Conservation (phyloP, 2,329 filamentous ascomycete species). For the Didymella segeticola region DNA sequence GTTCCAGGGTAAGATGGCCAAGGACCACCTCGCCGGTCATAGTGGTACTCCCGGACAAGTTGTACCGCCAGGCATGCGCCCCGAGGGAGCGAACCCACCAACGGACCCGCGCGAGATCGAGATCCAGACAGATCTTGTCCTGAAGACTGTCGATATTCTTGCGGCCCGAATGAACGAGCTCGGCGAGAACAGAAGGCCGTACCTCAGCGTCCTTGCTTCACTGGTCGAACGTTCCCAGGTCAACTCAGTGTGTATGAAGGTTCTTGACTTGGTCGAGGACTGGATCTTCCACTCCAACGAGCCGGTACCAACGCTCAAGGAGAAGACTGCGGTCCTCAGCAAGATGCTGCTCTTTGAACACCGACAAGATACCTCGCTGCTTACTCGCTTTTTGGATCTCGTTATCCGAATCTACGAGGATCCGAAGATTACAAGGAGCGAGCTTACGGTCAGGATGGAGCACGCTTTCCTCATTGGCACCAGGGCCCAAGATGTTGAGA, state of each 20-base stretch:
- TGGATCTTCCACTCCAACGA: constrained; percentile 98
- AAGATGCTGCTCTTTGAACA: constrained; percentile 98
- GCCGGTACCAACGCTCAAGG: constrained; percentile 95
- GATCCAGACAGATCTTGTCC: constrained; percentile 87
- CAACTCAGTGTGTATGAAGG: constrained; percentile 85
- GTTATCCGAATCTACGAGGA: constrained; percentile 99
- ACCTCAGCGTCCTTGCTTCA: constrained; percentile 92
- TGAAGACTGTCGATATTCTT: constrained; percentile 94
- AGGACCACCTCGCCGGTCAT: constrained; percentile 82
- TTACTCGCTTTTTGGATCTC: constrained; percentile 92
- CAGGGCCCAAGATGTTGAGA: constrained; percentile 89
- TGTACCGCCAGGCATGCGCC: constrained; percentile 50
- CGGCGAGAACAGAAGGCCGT: constrained; percentile 88
- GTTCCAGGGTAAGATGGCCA: constrained; percentile 86
- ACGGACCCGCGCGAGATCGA: constrained; percentile 80
- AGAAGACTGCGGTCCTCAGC: constrained; percentile 97
- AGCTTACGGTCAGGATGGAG: constrained; percentile 95
- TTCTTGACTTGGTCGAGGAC: constrained; percentile 88
- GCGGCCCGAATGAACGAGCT: constrained; percentile 91
- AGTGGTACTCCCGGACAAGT: constrained; percentile 52
- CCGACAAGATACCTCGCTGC: constrained; percentile 78
- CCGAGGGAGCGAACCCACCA: constrained; percentile 64
- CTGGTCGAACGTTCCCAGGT: constrained; percentile 95
- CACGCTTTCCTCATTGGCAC: constrained; percentile 98
- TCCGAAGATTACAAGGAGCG: constrained; percentile 90